Percentiles rank a stretch among this genome's conserved stretches.
These are phyloP conservation scores for Giardia duodenalis DNA, from an alignment of 208 protist species.

Conservation along the genomic window DNA sequence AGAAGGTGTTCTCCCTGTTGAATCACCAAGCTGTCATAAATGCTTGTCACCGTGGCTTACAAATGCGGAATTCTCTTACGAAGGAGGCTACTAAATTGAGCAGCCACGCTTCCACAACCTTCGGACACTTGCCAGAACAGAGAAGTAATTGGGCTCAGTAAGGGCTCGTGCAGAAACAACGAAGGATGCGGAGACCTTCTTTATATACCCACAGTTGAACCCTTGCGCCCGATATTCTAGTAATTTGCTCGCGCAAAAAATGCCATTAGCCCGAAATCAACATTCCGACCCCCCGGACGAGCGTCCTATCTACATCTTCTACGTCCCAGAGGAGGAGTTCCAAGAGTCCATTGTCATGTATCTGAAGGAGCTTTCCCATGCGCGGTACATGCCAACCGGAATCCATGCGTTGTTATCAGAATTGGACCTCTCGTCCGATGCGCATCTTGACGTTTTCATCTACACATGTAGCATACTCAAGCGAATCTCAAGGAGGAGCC, in stretches of 20 bases:
- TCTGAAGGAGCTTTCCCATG: neutral
- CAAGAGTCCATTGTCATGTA: neutral
- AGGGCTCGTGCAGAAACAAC: too few relatives aligned
- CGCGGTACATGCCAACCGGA: neutral
- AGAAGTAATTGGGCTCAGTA: too few relatives aligned
- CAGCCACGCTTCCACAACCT: too few relatives aligned
- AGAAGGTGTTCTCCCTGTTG: too few relatives aligned
- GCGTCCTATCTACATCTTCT: conserved; percentile 8
- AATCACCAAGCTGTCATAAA: too few relatives aligned
- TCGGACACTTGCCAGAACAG: too few relatives aligned
- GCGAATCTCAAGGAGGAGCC: neutral
- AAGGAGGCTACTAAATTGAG: too few relatives aligned
- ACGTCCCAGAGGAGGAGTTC: neutral
- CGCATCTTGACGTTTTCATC: neutral
- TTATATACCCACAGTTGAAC: too few relatives aligned
- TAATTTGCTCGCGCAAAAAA: neutral
- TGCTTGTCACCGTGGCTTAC: too few relatives aligned
- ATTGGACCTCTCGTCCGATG: neutral
- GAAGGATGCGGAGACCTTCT: too few relatives aligned
- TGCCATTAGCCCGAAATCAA: neutral
- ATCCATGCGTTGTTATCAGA: neutral
- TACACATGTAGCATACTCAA: neutral
- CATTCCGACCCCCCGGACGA: neutral
- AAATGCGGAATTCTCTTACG: too few relatives aligned
- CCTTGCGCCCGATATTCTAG: too few relatives aligned